A percentile compares a stretch with the other conserved stretches of the same genome.
Evolutionary conservation across 768 basidiomycete genomes (phyloP).

Genomic region (Suillus variegatus): DNA sequence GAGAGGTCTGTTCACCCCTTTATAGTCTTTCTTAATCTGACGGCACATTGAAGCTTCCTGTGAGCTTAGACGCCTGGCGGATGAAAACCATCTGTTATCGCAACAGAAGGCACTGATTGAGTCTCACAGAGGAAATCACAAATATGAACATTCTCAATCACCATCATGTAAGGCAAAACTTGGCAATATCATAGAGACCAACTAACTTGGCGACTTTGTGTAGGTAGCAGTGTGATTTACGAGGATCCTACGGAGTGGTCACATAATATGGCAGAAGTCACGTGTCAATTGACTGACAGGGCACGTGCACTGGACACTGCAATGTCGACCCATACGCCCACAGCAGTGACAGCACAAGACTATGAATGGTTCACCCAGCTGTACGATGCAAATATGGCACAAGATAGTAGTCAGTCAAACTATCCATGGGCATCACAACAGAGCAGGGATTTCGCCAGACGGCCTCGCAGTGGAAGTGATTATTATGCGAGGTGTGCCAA

Average conservation of each 20-base stretch:
- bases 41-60: not conserved
- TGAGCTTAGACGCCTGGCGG: conserved; percentile 4
- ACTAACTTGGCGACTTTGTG: not conserved
- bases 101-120: not conserved
- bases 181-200: not conserved
- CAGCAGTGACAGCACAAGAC: not conserved
- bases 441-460: not conserved
- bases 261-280: not conserved
- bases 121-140: not conserved
- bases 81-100: not conserved
- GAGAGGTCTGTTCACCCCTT: not conserved
- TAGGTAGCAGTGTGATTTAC: not conserved
- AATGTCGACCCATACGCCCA: not conserved
- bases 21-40: not conserved
- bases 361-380: not conserved
- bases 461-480: not conserved
- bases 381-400: not conserved
- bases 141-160: not conserved
- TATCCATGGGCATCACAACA: not conserved
- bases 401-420: not conserved
- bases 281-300: not conserved
- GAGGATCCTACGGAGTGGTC: conserved; percentile 2
- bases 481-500: not conserved
- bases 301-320: not conserved
- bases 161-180: not conserved